These are phyloP conservation scores for Geosmithia putterillii DNA, from an alignment of 2,329 filamentous ascomycete genomes.

Conservation along the genomic window DNA sequence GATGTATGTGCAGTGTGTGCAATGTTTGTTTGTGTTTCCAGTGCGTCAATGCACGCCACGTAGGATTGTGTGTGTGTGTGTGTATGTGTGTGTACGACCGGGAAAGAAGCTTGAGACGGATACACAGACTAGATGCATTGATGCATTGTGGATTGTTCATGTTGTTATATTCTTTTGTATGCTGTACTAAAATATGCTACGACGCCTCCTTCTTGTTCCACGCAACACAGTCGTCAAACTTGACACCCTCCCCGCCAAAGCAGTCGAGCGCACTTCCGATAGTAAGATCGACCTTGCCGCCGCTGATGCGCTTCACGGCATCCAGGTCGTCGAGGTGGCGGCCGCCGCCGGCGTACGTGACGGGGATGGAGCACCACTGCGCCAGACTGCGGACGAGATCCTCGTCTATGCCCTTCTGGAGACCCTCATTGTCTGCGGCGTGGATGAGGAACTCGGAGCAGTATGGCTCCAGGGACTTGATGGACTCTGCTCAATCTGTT, in stretches of 20 bases:
- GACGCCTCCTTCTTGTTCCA: conserved; percentile 57
- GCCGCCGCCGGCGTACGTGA: conserved; percentile 95
- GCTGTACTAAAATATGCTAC: not conserved
- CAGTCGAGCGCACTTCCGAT: conserved; percentile 95
- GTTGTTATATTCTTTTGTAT: not conserved
- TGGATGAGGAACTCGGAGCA: conserved; percentile 97
- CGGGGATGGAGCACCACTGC: conserved; percentile 80
- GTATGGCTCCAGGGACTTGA: conserved; percentile 71
- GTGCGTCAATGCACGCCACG: no score
- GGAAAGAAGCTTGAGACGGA: no score
- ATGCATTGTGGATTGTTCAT: no score
- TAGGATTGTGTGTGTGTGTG: no score
- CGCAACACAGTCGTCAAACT: conserved; percentile 74
- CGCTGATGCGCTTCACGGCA: conserved; percentile 65
- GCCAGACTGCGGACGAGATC: conserved; percentile 65
- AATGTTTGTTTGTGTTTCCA: no score
- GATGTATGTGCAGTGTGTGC: no score
- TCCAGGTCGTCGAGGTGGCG: conserved; percentile 72
- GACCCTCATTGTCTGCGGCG: conserved; percentile 89
- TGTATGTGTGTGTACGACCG: no score
- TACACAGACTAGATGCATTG: no score
- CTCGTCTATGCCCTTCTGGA: conserved; percentile 85
- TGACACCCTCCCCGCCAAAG: conserved; percentile 80
- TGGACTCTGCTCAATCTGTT: conserved; percentile 49
- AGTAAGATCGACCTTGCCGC: conserved; percentile 77